phyloP scores from a whole-genome alignment of 176 grass and related monocot genomes.

The Triticum turgidum region DNA sequence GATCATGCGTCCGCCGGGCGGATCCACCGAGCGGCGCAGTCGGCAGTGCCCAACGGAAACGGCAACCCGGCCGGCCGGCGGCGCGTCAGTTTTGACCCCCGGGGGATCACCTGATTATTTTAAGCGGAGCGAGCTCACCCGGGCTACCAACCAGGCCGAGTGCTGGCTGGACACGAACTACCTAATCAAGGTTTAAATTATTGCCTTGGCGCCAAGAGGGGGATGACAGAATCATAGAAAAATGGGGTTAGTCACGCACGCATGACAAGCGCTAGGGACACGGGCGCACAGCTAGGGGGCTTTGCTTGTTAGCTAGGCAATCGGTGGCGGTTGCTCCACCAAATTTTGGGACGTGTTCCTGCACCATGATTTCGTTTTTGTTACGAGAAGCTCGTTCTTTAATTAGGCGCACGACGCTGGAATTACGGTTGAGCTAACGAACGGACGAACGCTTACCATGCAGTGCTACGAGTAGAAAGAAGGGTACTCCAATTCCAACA shows the following conservation, averaged over 20 bases:
- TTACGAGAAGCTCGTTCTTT: neutral
- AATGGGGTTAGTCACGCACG: conserved; percentile 1
- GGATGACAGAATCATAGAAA: neutral
- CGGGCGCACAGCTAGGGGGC: conserved; percentile 20
- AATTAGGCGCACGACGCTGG: neutral
- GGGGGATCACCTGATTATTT: neutral
- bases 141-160: conserved; percentile 21
- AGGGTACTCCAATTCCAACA: too few relatives aligned
- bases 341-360: conserved; percentile 38
- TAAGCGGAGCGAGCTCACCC: conserved; percentile 24
- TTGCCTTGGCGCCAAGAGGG: neutral
- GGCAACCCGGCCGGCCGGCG: neutral
- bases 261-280: conserved; percentile 22
- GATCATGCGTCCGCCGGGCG: neutral
- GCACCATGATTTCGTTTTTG: conserved; percentile 7
- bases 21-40: neutral
- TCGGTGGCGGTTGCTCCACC: conserved; percentile 50
- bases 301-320: conserved; percentile 38
- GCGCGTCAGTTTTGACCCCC: conserved; percentile 33
- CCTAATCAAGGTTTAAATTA: conserved; percentile 44
- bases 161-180: conserved; percentile 19
- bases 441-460: neutral
- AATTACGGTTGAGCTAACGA: neutral
- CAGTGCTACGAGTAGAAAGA: too few relatives aligned
- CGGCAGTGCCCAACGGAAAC: conserved; percentile 22